Evolutionary conservation across 441 rosid genomes (phyloP), one percentile per base, ranked within the genome.

Genomic region (Lepidium campestre): DNA sequence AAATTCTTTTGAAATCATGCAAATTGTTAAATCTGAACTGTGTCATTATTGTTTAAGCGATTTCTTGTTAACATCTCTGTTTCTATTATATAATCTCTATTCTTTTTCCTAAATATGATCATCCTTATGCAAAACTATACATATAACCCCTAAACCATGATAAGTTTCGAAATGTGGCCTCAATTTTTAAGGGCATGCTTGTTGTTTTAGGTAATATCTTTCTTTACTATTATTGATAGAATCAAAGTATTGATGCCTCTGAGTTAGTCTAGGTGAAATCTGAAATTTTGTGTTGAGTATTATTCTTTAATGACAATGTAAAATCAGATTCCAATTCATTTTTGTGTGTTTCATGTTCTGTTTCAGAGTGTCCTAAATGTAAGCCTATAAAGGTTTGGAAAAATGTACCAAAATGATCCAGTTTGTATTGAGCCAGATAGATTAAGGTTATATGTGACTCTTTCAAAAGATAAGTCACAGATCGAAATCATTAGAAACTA

Each of bases 1-100:
- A 18, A 29, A 63, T 63, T 62, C 61, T 57, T 57, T 72, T 50
- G 48, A 72, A 65, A 29, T 41, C 71, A 22, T 71, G 25, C 62
- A 45, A 39, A 56, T 71, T 56, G 32, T 47, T 34, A 31, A 54
- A 48, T 56, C 40, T 48, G 39, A 58, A 10, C 23, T 31, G 47
- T n/a, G 70, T 62, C 22, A 8, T 47, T 57, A n/a, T n/a, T n/a
- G 46, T 57, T 56, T 46, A 63, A 18, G 17, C 46, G 39, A 10
- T 47, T 46, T 17, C 31, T 57, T 10, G 8, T 57, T 57, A 56
- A 36, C 31, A 46, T 25, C n/a, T 67, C 39, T 23, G 6, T 45
- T 22, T 22, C 54, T 6, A 41, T 14, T 31, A 48, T 19, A 31
- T 47, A 14, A 53, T 53, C 41, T 65, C 22, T 18, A 44, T n/a